Evolutionary conservation across 139 green algal species (phyloP), one percentile per base, ranked within the genome.

Genomic region (Micractinium sp.): DNA sequence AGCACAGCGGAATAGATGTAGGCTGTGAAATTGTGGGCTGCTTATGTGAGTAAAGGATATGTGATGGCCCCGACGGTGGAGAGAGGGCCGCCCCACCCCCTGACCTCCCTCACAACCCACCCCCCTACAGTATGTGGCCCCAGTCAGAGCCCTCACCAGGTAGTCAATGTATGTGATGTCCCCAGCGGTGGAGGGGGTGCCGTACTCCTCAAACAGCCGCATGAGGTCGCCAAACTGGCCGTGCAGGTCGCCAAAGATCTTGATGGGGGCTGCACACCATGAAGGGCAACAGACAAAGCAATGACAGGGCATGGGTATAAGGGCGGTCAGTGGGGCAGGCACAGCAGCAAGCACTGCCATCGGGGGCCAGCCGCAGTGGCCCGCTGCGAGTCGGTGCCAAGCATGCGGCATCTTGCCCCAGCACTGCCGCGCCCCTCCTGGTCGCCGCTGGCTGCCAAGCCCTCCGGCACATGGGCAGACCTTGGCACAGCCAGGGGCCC

Each of bases 101-200:
- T 56, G 47, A 56, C 47, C 47, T 56, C 47, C 47, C 47, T 56
- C 47, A 9, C n/a, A n/a, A n/a, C n/a, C 9, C 47, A 56, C 47
- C 47, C 47, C 47, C 47, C n/a, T n/a, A n/a, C n/a, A n/a, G n/a
- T 16, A 56, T 5, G 47, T 5, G 47, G 7, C 47, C 47, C 47
- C 47, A 56, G 47, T 56, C 47, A 56, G 9, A 9, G 47, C 47
- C 47, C 47, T 56, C 80, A 99, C 98, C 53, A 99, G 92, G 92
- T 99, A 99, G 92, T 99, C 97, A 31, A 99, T 99, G 95, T 99
- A 99, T 33, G 97, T 99, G 93, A 99, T 99, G 95, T 99, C 98
- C 13, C 98, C 98, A 0, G 96, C 96, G 14, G 97, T 99, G 86
- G 94, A 97, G 15, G 98, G 98, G 35, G 94, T 96, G 53, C 98